These are phyloP conservation scores for Phytophthora hybrid DNA, from an alignment of 352 stramenopile species.

Conservation along the genomic window DNA sequence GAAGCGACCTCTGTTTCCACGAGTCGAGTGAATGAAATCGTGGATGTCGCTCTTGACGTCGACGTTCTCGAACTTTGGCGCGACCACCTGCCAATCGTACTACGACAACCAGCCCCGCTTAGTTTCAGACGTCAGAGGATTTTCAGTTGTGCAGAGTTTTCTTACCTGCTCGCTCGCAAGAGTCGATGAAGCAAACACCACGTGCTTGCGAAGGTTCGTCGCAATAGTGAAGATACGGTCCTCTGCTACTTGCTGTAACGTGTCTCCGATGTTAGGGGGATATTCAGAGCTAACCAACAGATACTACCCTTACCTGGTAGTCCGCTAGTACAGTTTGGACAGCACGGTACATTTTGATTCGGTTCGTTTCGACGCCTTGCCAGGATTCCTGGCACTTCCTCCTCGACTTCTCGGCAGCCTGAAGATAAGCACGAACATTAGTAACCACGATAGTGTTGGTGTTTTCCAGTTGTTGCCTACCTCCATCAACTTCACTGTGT, in stretches of 20 bases:
- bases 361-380: constrained; percentile 65
- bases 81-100: constrained; percentile 90
- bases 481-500: constrained; percentile 66
- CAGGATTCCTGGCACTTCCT: constrained; percentile 73
- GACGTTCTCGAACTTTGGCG: constrained; percentile 74
- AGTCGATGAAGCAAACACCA: constrained; percentile 84
- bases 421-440: not conserved
- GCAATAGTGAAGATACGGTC: constrained; percentile 73
- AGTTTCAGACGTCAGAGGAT: not conserved
- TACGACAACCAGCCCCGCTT: constrained; percentile 26
- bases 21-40: constrained; percentile 62
- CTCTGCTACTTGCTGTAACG: constrained; percentile 78
- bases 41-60: constrained; percentile 75
- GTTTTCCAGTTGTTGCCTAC: constrained; percentile 31
- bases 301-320: constrained; percentile 62
- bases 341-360: constrained; percentile 72
- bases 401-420: constrained; percentile 70
- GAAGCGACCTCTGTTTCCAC: constrained; percentile 16
- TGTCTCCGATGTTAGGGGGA: not conserved
- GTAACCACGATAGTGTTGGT: not conserved
- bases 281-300: not conserved
- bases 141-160: not conserved
- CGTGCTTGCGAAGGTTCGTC: constrained; percentile 83
- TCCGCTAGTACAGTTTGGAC: constrained; percentile 80
- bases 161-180: constrained; percentile 85